phyloP scores from a whole-genome alignment of 176 grass and related monocot species.

The Typha latifolia region DNA sequence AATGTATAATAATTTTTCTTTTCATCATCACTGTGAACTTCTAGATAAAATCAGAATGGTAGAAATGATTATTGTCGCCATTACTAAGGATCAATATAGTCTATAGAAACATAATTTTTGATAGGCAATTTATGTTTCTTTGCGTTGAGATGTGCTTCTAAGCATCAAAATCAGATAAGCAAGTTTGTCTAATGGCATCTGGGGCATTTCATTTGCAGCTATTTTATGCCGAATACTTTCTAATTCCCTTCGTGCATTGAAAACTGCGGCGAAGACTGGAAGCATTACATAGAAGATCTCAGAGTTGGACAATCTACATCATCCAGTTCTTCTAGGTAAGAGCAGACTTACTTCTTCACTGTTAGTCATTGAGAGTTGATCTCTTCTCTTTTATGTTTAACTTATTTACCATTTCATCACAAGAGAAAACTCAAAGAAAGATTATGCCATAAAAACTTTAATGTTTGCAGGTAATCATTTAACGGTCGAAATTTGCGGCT shows the following conservation, averaged over 20 bases:
- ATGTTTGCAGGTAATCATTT: too few relatives aligned
- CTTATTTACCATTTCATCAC: too few relatives aligned
- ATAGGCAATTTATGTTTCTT: background rate
- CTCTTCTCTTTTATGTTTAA: background rate
- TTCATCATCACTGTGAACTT: too few relatives aligned
- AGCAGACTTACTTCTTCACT: background rate
- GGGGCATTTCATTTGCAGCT: constrained; percentile 32
- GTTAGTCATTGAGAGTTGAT: background rate
- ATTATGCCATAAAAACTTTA: too few relatives aligned
- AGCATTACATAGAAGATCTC: background rate
- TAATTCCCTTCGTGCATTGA: constrained; percentile 67
- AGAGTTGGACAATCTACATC: background rate
- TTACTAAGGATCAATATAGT: too few relatives aligned
- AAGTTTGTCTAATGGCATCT: background rate
- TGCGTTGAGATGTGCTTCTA: background rate
- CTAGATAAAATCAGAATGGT: too few relatives aligned
- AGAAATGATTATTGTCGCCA: too few relatives aligned
- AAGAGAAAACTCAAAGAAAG: too few relatives aligned
- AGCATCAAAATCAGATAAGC: background rate
- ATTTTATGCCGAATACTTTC: constrained; percentile 74
- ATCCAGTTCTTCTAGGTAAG: background rate
- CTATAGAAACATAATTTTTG: too few relatives aligned
- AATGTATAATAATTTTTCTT: background rate
- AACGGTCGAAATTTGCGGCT: too few relatives aligned
- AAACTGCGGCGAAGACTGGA: background rate